phyloP scores from a whole-genome alignment of 306 rosid species.

The Sicyos baderoa region DNA sequence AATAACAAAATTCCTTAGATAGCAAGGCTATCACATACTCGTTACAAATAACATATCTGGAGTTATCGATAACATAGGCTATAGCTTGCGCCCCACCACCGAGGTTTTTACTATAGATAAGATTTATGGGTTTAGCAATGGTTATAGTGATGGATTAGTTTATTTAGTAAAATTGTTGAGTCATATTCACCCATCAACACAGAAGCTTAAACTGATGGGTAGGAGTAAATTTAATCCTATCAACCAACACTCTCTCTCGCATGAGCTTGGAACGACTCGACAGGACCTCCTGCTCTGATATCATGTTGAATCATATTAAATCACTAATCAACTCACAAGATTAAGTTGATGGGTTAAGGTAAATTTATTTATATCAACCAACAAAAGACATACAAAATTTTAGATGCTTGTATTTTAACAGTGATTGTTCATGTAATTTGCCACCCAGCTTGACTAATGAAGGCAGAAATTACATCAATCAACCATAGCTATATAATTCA shows the following conservation, averaged over 20 bases:
- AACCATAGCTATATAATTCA: not conserved
- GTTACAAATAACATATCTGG: constrained; percentile 13
- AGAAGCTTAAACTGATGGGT: too few species aligned
- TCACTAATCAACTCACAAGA: too few species aligned
- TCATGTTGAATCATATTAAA: too few species aligned
- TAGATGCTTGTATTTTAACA: not conserved
- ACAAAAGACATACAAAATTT: not conserved
- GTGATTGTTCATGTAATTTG: not conserved
- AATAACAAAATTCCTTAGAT: constrained; percentile 28
- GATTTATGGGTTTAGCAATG: not conserved
- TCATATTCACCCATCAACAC: too few species aligned
- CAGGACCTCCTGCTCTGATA: too few species aligned
- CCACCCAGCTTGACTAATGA: not conserved
- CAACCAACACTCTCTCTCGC: too few species aligned
- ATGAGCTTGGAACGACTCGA: too few species aligned
- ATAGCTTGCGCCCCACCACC: constrained; percentile 2
- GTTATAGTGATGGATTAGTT: not conserved
- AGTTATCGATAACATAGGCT: not conserved
- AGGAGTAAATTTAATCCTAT: too few species aligned
- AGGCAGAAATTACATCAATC: not conserved
- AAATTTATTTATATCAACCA: too few species aligned
- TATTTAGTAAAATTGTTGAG: not conserved
- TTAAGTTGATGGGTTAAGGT: too few species aligned
- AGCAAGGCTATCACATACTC: constrained; percentile 10
- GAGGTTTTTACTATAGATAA: not conserved